phyloP scores from a whole-genome alignment of 352 stramenopile genomes.

The Globisporangium canariense region DNA sequence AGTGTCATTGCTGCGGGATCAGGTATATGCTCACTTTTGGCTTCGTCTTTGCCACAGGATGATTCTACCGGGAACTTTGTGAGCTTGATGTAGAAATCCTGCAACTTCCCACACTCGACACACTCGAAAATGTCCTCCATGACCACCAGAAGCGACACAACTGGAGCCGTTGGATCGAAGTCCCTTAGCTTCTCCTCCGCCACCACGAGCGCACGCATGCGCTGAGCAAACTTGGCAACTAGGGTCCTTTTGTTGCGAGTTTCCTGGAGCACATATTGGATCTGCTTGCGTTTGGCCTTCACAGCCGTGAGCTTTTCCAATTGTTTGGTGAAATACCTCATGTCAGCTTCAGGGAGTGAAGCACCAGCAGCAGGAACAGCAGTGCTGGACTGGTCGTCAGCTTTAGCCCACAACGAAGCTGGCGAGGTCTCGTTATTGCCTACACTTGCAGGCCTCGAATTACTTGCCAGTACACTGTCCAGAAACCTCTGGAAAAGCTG shows the following conservation, averaged over 20 bases:
- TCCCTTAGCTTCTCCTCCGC: slow-evolving; percentile 22
- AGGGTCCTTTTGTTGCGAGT: slow-evolving; percentile 13
- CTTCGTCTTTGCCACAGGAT: background rate
- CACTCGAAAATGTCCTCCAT: slow-evolving; percentile 11
- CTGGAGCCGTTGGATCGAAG: slow-evolving; percentile 12
- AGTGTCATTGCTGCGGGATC: background rate
- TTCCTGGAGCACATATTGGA: slow-evolving; percentile 15
- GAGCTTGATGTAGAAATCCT: slow-evolving; percentile 6
- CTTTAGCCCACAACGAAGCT: background rate
- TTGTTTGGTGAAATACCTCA: slow-evolving; percentile 30
- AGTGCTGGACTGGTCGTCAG: background rate
- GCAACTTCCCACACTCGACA: background rate
- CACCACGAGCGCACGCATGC: slow-evolving; percentile 20
- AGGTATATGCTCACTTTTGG: background rate
- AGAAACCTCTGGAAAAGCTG: slow-evolving; percentile 13
- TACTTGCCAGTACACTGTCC: background rate
- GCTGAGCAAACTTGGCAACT: slow-evolving; percentile 20
- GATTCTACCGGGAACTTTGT: background rate
- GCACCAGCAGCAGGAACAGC: background rate
- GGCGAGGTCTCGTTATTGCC: background rate
- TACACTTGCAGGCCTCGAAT: background rate
- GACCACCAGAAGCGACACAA: slow-evolving; percentile 19
- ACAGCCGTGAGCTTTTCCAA: slow-evolving; percentile 24
- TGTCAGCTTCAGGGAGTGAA: slow-evolving; percentile 18
- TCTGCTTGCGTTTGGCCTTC: slow-evolving; percentile 16